A percentile compares a stretch with the other conserved stretches of the same genome.
Conservation (phyloP, 106 monocot genomes). For the Acorus calamus region DNA sequence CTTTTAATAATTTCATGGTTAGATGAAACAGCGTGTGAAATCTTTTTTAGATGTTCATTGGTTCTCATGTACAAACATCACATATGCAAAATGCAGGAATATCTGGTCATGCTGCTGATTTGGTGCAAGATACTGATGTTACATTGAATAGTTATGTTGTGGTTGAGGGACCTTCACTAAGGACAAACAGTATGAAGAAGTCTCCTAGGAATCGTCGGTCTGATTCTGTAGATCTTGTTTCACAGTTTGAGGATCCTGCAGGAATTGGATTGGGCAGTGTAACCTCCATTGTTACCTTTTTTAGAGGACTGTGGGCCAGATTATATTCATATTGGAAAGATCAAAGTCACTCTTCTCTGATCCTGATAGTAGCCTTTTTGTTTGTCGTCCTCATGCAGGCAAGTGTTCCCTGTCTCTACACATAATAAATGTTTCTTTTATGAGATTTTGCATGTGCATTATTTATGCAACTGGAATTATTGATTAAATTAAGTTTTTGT, state of each 20-base stretch:
- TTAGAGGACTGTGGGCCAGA: constrained; percentile 30
- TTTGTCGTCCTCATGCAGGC: constrained; percentile 56
- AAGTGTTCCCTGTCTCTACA: too few species aligned
- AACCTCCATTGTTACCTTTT: constrained; percentile 10
- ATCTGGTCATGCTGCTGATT: too few species aligned
- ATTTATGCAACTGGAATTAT: too few species aligned
- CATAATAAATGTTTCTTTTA: too few species aligned
- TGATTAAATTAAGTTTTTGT: too few species aligned
- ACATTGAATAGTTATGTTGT: constrained; percentile 8
- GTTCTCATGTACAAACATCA: too few species aligned
- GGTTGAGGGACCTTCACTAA: constrained; percentile 7
- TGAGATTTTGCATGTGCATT: too few species aligned
- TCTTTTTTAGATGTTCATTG: neutral
- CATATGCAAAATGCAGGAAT: too few species aligned
- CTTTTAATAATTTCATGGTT: too few species aligned
- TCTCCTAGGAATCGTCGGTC: constrained; percentile 10
- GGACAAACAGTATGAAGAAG: constrained; percentile 1
- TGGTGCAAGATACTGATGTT: too few species aligned
- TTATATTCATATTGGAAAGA: constrained; percentile 27
- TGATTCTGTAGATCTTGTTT: constrained; percentile 1
- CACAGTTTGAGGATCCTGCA: constrained; percentile 6
- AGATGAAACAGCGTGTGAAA: too few species aligned
- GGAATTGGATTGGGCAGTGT: constrained; percentile 4
- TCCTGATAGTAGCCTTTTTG: constrained; percentile 30
- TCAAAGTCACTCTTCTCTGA: constrained; percentile 19